Conservation (phyloP, 352 stramenopile species). For the Globisporangium ultimum region DNA sequence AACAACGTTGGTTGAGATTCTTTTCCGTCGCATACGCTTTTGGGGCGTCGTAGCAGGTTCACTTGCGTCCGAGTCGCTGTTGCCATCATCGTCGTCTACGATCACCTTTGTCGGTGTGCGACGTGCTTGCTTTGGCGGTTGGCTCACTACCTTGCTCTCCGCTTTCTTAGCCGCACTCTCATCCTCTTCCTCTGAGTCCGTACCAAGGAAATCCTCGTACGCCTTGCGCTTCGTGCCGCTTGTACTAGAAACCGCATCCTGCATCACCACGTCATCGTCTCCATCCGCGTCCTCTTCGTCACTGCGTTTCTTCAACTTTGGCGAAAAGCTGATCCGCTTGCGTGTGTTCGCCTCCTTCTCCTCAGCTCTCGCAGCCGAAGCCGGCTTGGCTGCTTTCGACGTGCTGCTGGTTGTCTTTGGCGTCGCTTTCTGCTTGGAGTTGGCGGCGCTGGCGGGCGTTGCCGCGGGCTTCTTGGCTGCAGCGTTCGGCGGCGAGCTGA, state of each 20-base stretch:
- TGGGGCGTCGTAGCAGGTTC: slow-evolving; percentile 5
- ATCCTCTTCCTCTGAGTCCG: slow-evolving; percentile 61
- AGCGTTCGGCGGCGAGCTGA: slow-evolving; percentile 53
- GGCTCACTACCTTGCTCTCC: slow-evolving; percentile 27
- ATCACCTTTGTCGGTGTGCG: slow-evolving; percentile 41
- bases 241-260: not conserved
- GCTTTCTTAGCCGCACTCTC: slow-evolving; percentile 13
- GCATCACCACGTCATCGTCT: slow-evolving; percentile 4
- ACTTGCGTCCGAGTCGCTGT: slow-evolving; percentile 63
- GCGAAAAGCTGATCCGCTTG: slow-evolving; percentile 77
- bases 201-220: slow-evolving; percentile 72
- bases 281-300: slow-evolving; percentile 9
- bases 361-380: slow-evolving; percentile 5
- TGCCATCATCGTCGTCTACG: slow-evolving; percentile 74
- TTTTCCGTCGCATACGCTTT: slow-evolving; percentile 22
- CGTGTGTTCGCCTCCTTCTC: slow-evolving; percentile 21
- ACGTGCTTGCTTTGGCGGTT: slow-evolving; percentile 19
- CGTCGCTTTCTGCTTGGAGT: not conserved
- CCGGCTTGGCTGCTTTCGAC: slow-evolving; percentile 4
- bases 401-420: slow-evolving; percentile 13
- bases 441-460: slow-evolving; percentile 4
- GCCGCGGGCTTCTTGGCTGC: slow-evolving; percentile 33
- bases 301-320: slow-evolving; percentile 24
- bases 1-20: slow-evolving; percentile 25
- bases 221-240: slow-evolving; percentile 41